A percentile compares a stretch with the other conserved stretches of the same genome.
These are phyloP conservation scores for Stephania cephalantha DNA, from an alignment of 164 flowering plant genomes.

Conservation along the genomic window DNA sequence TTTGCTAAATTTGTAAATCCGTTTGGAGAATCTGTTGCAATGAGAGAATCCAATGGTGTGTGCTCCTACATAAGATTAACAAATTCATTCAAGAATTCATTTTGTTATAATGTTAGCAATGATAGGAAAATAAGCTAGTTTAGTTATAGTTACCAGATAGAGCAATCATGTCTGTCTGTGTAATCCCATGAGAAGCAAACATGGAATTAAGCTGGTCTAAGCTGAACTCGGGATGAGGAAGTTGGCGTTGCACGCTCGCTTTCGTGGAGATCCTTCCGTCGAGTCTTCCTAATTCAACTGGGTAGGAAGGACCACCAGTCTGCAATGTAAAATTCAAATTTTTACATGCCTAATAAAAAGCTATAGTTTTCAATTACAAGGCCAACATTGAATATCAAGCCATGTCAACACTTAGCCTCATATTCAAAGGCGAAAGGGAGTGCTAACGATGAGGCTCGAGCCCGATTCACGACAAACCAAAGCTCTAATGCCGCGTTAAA, in stretches of 20 bases:
- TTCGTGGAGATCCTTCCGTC: conserved; percentile 49
- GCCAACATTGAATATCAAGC: no score
- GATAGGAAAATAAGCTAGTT: neutral
- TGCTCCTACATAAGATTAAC: conserved; percentile 21
- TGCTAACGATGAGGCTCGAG: no score
- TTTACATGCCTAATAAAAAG: no score
- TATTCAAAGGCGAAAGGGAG: no score
- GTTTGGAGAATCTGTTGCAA: conserved; percentile 33
- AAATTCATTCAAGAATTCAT: neutral
- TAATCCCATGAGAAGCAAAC: conserved; percentile 43
- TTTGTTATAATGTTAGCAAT: neutral
- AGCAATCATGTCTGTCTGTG: conserved; percentile 55
- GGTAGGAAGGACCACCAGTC: conserved; percentile 70
- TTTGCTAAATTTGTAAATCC: conserved; percentile 29
- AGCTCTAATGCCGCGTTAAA: no score
- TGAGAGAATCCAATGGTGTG: conserved; percentile 50
- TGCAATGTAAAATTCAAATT: conserved; percentile 12
- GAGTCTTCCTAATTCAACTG: conserved; percentile 62
- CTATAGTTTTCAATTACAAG: no score
- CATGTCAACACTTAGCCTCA: no score
- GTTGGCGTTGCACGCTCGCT: conserved; percentile 35
- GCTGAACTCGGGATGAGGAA: conserved; percentile 49
- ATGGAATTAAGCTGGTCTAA: conserved; percentile 51
- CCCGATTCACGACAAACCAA: no score
- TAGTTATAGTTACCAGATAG: conserved; percentile 43